Evolutionary conservation across 306 rosid species (phyloP).

Genomic region (Canavalia ensiformis): DNA sequence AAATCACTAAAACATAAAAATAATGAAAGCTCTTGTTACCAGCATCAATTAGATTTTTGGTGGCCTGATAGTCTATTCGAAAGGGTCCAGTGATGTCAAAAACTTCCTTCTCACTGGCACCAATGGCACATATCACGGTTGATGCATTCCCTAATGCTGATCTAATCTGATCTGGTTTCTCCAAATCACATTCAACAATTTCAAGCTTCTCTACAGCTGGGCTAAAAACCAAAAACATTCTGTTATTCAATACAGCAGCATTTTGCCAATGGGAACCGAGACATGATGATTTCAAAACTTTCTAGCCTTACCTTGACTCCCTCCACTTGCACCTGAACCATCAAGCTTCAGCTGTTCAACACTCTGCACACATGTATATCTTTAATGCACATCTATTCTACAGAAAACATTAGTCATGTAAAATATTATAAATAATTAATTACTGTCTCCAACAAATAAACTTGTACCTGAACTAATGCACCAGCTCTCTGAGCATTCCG

Average conservation of each 20-base stretch:
- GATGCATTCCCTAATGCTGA: slow-evolving; percentile 83
- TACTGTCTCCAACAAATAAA: slow-evolving; percentile 14
- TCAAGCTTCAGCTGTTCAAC: slow-evolving; percentile 74
- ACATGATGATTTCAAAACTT: slow-evolving; percentile 46
- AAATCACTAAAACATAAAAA: neutral
- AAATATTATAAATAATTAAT: neutral
- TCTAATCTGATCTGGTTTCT: slow-evolving; percentile 72
- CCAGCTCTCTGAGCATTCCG: slow-evolving; percentile 78
- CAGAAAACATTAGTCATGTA: slow-evolving; percentile 27
- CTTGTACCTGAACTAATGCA: slow-evolving; percentile 69
- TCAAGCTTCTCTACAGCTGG: slow-evolving; percentile 99
- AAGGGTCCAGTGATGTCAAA: slow-evolving; percentile 92
- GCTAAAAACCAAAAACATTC: slow-evolving; percentile 90
- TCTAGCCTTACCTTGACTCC: slow-evolving; percentile 66
- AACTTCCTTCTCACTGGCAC: slow-evolving; percentile 97
- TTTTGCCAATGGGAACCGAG: slow-evolving; percentile 35
- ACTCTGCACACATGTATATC: slow-evolving; percentile 68
- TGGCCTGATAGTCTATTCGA: slow-evolving; percentile 88
- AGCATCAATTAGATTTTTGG: slow-evolving; percentile 84
- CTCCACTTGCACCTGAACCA: slow-evolving; percentile 56
- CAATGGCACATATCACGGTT: slow-evolving; percentile 87
- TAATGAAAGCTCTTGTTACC: slow-evolving; percentile 56
- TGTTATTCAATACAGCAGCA: slow-evolving; percentile 70
- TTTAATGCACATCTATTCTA: slow-evolving; percentile 42
- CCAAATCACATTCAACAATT: slow-evolving; percentile 96